Base-by-base conservation (phyloP, 163 green algal genomes). In the Chlorella variabilis region DNA sequence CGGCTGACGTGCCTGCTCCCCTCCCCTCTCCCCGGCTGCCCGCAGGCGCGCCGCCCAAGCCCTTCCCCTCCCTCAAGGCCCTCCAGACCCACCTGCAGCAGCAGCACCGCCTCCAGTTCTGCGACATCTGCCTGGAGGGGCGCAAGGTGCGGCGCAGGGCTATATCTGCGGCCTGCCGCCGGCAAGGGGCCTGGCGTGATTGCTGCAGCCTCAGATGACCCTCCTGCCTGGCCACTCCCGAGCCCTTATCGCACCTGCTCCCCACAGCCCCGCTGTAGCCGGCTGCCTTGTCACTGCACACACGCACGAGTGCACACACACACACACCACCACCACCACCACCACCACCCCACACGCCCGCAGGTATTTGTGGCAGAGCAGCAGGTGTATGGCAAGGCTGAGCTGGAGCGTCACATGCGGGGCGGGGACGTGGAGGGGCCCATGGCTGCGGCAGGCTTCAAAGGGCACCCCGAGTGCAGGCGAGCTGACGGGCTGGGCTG, bases 321-420 rank as follows among this genome's bases (percentile, higher is more conserved):
- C n/a, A n/a, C n/a, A n/a, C n/a, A n/a, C n/a, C n/a, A n/a, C n/a
- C n/a, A n/a, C n/a, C n/a, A n/a, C n/a, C n/a, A n/a, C n/a, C n/a
- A n/a, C n/a, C 48, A 62, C 20, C 21, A 11, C 56, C 36, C 27
- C 29, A 45, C 20, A 31, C 41, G 54, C 9, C 17, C 33, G 48
- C 84, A 97, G 94, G 92, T 98, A 31, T 99, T 99, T 74, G 69
- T 98, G 25, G 87, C 85, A 34, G 96, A 99, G 89, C 96, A 99
- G 90, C 49, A 95, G 38, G 45, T 96, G 67, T 99, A 99, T 89
- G 94, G 68, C 49, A 90, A 89, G 79, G 38, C 75, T 6, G 87
- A 95, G 41, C 84, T 99, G 77, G 87, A 97, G 23, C 70, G 77
- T 42, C 96, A 99, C 89, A 81, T 89, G 81, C 85, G 84, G 39